phyloP scores from a whole-genome alignment of 495 filamentous ascomycete genomes.

The Aspergillus steynii region DNA sequence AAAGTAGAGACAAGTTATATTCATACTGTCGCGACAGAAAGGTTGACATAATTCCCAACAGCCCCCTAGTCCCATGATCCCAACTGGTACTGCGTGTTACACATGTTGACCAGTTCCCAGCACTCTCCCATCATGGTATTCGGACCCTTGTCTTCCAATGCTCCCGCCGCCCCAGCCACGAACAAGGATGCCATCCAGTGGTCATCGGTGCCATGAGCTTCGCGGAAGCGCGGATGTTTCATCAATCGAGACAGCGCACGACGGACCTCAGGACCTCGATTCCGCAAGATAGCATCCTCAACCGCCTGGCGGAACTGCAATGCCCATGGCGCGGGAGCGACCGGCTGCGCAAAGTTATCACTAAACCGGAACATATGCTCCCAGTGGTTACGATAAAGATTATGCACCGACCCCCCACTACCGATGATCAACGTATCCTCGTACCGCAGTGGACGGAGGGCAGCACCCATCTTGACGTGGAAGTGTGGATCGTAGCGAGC shows the following conservation, averaged over 20 bases:
- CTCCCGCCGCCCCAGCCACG: conserved; percentile 54
- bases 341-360: conserved; percentile 57
- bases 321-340: conserved; percentile 50
- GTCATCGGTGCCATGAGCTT: conserved; percentile 63
- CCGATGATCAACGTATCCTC: conserved; percentile 55
- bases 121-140: conserved; percentile 50
- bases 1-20: too few relatives aligned
- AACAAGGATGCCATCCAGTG: conserved; percentile 59
- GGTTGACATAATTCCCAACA: too few relatives aligned
- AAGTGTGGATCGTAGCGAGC: conserved; percentile 58
- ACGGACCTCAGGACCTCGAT: conserved; percentile 43
- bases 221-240: conserved; percentile 57
- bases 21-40: too few relatives aligned
- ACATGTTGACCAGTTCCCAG: conserved; percentile 65
- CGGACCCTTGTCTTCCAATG: conserved; percentile 43
- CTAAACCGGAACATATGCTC: conserved; percentile 51
- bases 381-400: conserved; percentile 61
- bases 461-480: conserved; percentile 53
- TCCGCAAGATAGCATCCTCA: conserved; percentile 50
- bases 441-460: conserved; percentile 48
- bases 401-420: conserved; percentile 60
- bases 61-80: too few relatives aligned
- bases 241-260: conserved; percentile 53
- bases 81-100: conserved; percentile 57
- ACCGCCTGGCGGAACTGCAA: conserved; percentile 60